These are phyloP conservation scores for Artemisia tridentata DNA, from an alignment of 129 eudicot species.

Conservation along the genomic window DNA sequence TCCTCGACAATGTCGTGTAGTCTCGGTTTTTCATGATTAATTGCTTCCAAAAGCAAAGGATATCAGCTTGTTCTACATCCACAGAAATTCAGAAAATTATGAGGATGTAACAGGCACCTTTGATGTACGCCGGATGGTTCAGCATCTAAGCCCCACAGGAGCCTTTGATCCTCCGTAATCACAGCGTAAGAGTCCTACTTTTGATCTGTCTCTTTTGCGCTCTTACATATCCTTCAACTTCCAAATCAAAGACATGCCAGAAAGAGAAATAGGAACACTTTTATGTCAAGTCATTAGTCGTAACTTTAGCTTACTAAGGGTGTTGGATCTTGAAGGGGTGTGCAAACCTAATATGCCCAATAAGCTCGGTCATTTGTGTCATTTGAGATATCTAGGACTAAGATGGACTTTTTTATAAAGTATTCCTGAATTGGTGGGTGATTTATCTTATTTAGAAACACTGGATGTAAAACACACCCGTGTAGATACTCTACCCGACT, in stretches of 20 bases:
- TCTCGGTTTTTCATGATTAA: constrained; percentile 42
- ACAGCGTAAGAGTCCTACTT: constrained; percentile 16
- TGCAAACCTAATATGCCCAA: constrained; percentile 53
- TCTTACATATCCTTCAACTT: constrained; percentile 52
- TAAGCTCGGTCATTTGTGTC: constrained; percentile 44
- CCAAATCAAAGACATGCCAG: constrained; percentile 41
- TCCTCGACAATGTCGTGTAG: constrained; percentile 47
- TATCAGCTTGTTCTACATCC: constrained; percentile 50
- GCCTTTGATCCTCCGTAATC: constrained; percentile 16
- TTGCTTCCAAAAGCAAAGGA: constrained; percentile 42
- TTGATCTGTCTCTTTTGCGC: constrained; percentile 30
- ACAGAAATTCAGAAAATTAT: constrained; percentile 5
- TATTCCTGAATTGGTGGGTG: constrained; percentile 55
- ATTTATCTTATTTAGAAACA: constrained; percentile 47
- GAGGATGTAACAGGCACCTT: constrained; percentile 20
- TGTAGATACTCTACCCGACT: constrained; percentile 45
- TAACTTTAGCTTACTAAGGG: constrained; percentile 45
- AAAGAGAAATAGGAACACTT: constrained; percentile 45
- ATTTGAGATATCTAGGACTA: constrained; percentile 58
- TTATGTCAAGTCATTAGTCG: constrained; percentile 28
- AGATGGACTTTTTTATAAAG: constrained; percentile 51
- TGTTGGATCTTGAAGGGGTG: constrained; percentile 68
- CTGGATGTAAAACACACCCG: constrained; percentile 62
- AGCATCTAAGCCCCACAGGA: constrained; percentile 22
- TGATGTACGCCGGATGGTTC: constrained; percentile 44